These are phyloP conservation scores for Fennellomyces sp. DNA, from an alignment of 371 early-diverging fungal genomes.

Conservation along the genomic window DNA sequence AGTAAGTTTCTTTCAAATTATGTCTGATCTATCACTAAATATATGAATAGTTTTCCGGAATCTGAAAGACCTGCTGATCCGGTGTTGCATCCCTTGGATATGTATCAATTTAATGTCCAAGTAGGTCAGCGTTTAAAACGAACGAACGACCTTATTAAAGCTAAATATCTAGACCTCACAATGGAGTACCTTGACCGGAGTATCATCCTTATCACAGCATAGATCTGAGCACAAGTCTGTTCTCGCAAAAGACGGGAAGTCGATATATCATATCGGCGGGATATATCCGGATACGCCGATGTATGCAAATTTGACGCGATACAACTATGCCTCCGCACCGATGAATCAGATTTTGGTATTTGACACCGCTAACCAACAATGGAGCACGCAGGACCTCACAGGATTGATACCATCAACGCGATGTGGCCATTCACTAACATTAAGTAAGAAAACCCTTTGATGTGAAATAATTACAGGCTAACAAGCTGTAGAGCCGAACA, in stretches of 20 bases:
- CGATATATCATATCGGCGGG: neutral
- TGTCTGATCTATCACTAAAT: neutral
- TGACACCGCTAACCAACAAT: neutral
- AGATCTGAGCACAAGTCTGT: neutral
- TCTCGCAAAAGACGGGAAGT: no score
- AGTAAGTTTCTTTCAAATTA: neutral
- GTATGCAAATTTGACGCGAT: no score
- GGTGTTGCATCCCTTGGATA: neutral
- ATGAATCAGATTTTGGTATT: neutral
- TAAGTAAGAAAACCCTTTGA: neutral
- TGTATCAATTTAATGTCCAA: neutral
- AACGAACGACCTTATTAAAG: no score
- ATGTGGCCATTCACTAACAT: neutral
- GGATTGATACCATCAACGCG: neutral
- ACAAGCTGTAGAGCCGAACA: neutral
- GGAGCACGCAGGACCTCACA: neutral
- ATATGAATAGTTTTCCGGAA: neutral
- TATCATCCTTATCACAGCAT: neutral
- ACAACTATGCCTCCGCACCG: neutral
- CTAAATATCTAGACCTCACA: neutral
- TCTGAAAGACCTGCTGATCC: no score
- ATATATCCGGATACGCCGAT: no score
- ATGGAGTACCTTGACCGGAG: neutral
- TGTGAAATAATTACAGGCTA: neutral
- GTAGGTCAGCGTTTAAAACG: no score